These are phyloP conservation scores for Eimeria necatrix DNA, from an alignment of 169 alveolate species.

Conservation along the genomic window DNA sequence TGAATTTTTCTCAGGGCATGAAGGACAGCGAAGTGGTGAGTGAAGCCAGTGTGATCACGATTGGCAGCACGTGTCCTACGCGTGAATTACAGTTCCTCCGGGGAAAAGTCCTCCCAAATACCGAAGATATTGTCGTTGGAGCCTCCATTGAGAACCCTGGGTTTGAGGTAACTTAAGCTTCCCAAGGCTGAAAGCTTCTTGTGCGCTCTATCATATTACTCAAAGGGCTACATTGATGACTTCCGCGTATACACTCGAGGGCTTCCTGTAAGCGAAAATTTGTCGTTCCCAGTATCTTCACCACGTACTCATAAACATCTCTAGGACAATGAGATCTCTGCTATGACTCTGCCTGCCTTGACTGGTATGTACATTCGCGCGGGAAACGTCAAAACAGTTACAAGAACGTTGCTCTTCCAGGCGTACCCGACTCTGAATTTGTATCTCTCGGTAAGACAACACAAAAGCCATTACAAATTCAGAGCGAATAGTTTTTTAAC, in stretches of 20 bases:
- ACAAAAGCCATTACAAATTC: neutral
- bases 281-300: neutral
- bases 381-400: neutral
- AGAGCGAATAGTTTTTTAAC: neutral
- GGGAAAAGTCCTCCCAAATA: slow-evolving; percentile 75
- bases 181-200: neutral
- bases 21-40: slow-evolving; percentile 75
- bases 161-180: slow-evolving; percentile 59
- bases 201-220: neutral
- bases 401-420: neutral
- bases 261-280: slow-evolving; percentile 57
- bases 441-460: slow-evolving; percentile 71
- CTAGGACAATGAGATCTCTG: slow-evolving; percentile 75
- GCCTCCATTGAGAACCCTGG: slow-evolving; percentile 79
- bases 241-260: slow-evolving; percentile 77
- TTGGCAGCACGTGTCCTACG: neutral
- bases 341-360: slow-evolving; percentile 73
- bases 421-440: slow-evolving; percentile 73
- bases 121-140: slow-evolving; percentile 74
- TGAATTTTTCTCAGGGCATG: slow-evolving; percentile 64
- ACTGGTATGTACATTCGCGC: neutral
- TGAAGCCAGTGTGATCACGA: neutral
- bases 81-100: slow-evolving; percentile 56
- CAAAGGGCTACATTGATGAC: slow-evolving; percentile 78
- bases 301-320: neutral